Conservation (phyloP, 345 rosid species). For the Dovyalis caffra region DNA sequence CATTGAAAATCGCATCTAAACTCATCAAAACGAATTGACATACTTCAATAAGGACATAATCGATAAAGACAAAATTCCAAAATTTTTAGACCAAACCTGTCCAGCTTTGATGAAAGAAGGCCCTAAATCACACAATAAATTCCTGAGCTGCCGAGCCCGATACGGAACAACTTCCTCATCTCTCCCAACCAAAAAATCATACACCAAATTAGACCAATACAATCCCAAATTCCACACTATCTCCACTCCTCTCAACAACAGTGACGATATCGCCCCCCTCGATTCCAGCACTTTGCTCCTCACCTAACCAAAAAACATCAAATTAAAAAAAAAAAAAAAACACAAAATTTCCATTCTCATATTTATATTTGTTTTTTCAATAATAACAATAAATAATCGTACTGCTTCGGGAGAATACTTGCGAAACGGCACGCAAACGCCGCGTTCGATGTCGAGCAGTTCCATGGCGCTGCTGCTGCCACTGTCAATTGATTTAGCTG, state of each 20-base stretch:
- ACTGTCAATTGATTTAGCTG: not conserved
- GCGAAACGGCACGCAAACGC: constrained; percentile 95
- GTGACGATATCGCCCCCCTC: constrained; percentile 62
- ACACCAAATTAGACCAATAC: constrained; percentile 80
- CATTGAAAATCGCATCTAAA: no score
- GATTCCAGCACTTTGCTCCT: constrained; percentile 82
- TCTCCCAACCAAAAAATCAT: constrained; percentile 86
- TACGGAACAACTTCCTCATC: constrained; percentile 85
- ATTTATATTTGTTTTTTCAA: no score
- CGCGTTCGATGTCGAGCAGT: constrained; percentile 90
- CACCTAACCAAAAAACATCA: constrained; percentile 43
- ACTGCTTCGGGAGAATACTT: constrained; percentile 94
- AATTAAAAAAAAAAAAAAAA: not conserved
- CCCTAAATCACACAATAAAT: constrained; percentile 88
- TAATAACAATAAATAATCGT: constrained; percentile 31
- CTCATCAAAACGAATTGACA: no score
- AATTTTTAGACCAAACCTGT: constrained; percentile 48
- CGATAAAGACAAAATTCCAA: no score
- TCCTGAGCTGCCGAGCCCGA: constrained; percentile 93
- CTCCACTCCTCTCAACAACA: constrained; percentile 72
- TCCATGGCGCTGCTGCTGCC: constrained; percentile 50
- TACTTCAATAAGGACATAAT: no score
- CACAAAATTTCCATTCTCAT: no score
- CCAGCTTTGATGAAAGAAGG: constrained; percentile 98
- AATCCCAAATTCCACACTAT: constrained; percentile 91